A percentile compares a stretch with the other conserved stretches of the same genome.
phyloP scores from a whole-genome alignment of 495 filamentous ascomycete species.

The Cenococcum geophilum region DNA sequence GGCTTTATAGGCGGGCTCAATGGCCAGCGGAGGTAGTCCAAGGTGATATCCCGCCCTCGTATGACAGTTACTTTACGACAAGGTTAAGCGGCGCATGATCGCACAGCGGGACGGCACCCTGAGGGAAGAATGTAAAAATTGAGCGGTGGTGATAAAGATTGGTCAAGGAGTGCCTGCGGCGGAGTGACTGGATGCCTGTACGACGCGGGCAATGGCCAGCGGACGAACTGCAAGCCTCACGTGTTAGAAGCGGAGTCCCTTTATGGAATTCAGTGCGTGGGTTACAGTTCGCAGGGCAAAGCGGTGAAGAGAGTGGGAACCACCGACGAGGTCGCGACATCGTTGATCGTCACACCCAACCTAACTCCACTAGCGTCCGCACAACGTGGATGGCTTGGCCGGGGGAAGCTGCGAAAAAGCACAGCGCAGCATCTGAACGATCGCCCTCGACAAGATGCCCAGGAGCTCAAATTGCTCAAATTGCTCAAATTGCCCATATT shows the following conservation, averaged over 20 bases:
- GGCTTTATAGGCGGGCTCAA: constrained; percentile 4
- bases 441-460: no score
- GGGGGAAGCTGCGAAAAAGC: not conserved
- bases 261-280: not conserved
- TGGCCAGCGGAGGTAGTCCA: not conserved
- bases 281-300: not conserved
- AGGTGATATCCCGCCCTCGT: constrained; percentile 5
- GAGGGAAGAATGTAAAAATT: not conserved
- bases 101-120: not conserved
- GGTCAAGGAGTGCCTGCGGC: not conserved
- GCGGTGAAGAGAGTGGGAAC: constrained; percentile 7
- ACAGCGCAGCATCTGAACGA: no score
- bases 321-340: not conserved
- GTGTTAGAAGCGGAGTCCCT: not conserved
- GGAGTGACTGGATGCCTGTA: not conserved
- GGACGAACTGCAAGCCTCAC: constrained; percentile 4
- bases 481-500: no score
- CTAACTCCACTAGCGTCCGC: not conserved
- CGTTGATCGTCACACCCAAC: not conserved
- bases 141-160: not conserved
- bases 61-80: constrained; percentile 10
- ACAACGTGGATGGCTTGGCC: not conserved
- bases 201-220: not conserved
- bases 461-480: no score
- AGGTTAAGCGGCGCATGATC: constrained; percentile 13